These are phyloP conservation scores for Calycina marina DNA, from an alignment of 2,329 filamentous ascomycete species.

Conservation along the genomic window DNA sequence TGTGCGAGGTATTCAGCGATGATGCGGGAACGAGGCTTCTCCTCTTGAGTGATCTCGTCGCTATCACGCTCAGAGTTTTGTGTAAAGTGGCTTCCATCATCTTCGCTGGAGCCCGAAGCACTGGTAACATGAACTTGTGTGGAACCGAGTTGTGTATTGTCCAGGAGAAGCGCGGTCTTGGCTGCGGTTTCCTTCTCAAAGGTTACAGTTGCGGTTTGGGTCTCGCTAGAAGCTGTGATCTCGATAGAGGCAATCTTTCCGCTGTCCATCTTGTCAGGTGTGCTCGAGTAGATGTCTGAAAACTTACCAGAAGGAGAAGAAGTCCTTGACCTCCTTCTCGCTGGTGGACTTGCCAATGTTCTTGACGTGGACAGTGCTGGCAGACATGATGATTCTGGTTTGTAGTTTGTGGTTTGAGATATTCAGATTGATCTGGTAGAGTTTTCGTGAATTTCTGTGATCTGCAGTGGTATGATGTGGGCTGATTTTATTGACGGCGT, in stretches of 20 bases:
- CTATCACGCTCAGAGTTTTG: conserved; percentile 40
- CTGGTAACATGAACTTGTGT: conserved; percentile 68
- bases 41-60: conserved; percentile 76
- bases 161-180: conserved; percentile 90
- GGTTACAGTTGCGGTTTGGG: conserved; percentile 77
- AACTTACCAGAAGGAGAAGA: conserved; percentile 87
- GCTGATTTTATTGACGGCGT: no score
- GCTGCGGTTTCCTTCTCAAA: conserved; percentile 96
- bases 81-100: conserved; percentile 40
- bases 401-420: no score
- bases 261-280: conserved; percentile 29
- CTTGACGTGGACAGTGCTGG: conserved; percentile 64
- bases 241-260: conserved; percentile 84
- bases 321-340: conserved; percentile 86
- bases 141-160: conserved; percentile 86
- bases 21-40: conserved; percentile 90
- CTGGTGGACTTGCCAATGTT: conserved; percentile 72
- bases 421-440: no score
- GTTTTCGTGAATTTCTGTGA: no score
- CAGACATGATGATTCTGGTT: conserved; percentile 15
- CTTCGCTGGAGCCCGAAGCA: conserved; percentile 45
- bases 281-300: background rate
- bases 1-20: conserved; percentile 93
- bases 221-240: conserved; percentile 50
- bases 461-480: no score